Evolutionary conservation across 2,329 filamentous ascomycete species (phyloP), one percentile per base, ranked within the genome.

Genomic region (Alternaria metachromatica): DNA sequence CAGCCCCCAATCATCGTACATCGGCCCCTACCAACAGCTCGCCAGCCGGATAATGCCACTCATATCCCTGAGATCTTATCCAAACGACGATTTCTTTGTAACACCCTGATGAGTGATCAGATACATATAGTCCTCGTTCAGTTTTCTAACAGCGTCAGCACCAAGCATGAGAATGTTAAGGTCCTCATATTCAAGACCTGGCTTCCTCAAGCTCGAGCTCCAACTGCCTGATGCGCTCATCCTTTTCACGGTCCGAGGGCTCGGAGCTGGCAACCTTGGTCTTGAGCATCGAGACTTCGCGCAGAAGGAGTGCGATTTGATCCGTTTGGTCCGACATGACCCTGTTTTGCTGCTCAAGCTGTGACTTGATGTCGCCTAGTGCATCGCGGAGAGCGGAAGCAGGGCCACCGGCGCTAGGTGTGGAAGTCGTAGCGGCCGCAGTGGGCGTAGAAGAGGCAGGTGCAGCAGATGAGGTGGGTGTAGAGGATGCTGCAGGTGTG

Each of bases 321-420:
- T 92, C 87, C 54, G 87, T 91, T 81, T 97, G 92, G n/a, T 87
- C 85, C 65, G 85, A 88, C 76, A 97, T 92, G 68, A 93, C 88
- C 83, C 88, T 88, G 60, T 88, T 92, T 82, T 97, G 94, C 67
- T 87, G 86, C 78, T 92, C 88, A 33, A 97, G 84, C 71, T 96
- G 83, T 59, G 87, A 83, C 81, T 92, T 95, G 82, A 97, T 96
- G 73, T 94, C 87, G 41, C 87, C 84, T 46, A 97, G 86, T 6
- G 90, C 89, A 28, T 88, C 84, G 72, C 90, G 88, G 12, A 93
- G 84, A 8, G 83, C 82, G 44, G 85, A 85, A 3, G 85, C 82
- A 2, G 84, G 83, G 13, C 78, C 76, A 28, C 81, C 79, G 33
- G 83, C 81, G 30, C 75, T 76, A 15, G 81, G 77, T n/a, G 72